Percentiles rank a stretch among this genome's conserved stretches.
Evolutionary conservation across 176 grass and related monocot genomes (phyloP).

Genomic region (Melocanna baccifera): DNA sequence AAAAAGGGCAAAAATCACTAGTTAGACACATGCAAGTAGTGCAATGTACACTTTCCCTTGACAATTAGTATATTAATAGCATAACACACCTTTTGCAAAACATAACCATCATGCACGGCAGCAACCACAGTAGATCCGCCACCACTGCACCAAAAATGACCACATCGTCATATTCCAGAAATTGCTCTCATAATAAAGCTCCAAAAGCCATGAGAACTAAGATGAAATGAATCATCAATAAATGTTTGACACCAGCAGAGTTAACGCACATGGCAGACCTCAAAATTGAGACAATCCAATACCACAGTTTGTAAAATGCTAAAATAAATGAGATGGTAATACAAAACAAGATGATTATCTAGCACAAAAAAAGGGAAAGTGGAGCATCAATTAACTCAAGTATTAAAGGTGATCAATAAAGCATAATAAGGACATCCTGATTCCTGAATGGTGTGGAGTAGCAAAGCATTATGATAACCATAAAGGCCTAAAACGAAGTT

Average conservation of each 20-base stretch:
- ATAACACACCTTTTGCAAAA: constrained; percentile 83
- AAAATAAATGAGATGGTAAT: not conserved
- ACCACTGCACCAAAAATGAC: constrained; percentile 66
- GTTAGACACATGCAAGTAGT: not conserved
- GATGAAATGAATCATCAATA: not conserved
- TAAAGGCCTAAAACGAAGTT: not conserved
- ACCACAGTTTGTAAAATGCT: not conserved
- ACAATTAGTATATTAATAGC: constrained; percentile 10
- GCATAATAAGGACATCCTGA: not conserved
- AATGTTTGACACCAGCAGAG: not conserved
- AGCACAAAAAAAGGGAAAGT: not conserved
- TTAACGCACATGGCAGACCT: not conserved
- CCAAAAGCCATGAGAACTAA: constrained; percentile 10
- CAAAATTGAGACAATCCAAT: not conserved
- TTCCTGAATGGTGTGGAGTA: not conserved
- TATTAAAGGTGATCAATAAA: not conserved
- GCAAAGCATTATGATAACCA: not conserved
- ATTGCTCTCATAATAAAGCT: not conserved
- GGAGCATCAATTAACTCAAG: not conserved
- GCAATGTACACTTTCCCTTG: not conserved
- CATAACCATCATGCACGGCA: constrained; percentile 95
- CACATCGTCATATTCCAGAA: constrained; percentile 26
- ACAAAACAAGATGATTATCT: not conserved
- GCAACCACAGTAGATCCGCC: constrained; percentile 87
- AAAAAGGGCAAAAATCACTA: not conserved